A percentile compares a stretch with the other conserved stretches of the same genome.
phyloP scores from a whole-genome alignment of 441 rosid species.

The Gossypium armourianum region DNA sequence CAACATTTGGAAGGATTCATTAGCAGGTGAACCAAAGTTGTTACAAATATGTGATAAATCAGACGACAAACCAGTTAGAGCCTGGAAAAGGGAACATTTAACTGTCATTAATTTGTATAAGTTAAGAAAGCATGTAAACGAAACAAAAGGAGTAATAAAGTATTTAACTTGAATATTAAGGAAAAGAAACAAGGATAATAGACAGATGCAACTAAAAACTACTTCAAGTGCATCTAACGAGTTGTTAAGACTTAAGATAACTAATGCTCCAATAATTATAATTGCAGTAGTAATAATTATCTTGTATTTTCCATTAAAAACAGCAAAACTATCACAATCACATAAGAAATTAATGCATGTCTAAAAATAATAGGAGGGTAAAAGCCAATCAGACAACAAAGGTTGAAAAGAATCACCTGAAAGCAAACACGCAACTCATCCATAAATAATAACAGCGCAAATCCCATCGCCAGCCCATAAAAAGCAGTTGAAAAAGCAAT shows the following conservation, averaged over 20 bases:
- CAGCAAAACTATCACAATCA: neutral
- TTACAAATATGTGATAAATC: slow-evolving; percentile 33
- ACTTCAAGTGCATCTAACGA: neutral
- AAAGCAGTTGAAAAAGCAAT: slow-evolving; percentile 44
- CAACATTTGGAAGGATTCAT: slow-evolving; percentile 32
- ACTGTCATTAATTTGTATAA: neutral
- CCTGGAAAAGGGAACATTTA: slow-evolving; percentile 35
- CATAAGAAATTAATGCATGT: neutral
- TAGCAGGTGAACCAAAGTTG: slow-evolving; percentile 27
- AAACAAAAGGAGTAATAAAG: neutral
- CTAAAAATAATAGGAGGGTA: neutral
- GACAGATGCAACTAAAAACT: neutral
- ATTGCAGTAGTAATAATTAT: neutral
- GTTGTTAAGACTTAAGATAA: slow-evolving; percentile 1
- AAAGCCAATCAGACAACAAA: slow-evolving; percentile 9
- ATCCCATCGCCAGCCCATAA: slow-evolving; percentile 47
- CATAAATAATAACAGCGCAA: slow-evolving; percentile 33
- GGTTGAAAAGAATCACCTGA: slow-evolving; percentile 43
- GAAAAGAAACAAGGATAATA: neutral
- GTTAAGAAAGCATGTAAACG: neutral
- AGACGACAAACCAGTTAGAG: slow-evolving; percentile 41
- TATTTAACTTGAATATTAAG: neutral
- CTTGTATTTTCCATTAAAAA: neutral
- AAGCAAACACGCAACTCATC: slow-evolving; percentile 50
- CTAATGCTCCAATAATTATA: neutral